Base-by-base conservation (phyloP, 371 early-diverging fungal genomes). In the Basidiobolus meristosporus region DNA sequence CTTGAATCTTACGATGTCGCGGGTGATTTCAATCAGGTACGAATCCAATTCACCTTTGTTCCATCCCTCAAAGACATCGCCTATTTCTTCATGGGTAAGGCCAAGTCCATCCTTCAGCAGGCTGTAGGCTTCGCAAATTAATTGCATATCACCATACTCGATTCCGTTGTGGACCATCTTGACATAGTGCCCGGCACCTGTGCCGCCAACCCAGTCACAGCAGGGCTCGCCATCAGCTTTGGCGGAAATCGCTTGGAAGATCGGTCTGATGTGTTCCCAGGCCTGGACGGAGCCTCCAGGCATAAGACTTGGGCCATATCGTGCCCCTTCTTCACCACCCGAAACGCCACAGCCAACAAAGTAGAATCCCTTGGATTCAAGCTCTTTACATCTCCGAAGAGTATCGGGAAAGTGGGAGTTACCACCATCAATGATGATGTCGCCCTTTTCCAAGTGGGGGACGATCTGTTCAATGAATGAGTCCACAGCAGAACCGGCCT, bases 161-260 rank as follows among this genome's bases (percentile, higher is more conserved):
- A 99, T 99, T 56, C 98, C 98, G 68, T 98, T 99, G 78, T 98
- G 98, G 36, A 99, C 98, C 92, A 97, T 98, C 77, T 99, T 98
- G 56, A 99, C 98, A 60, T 93, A 97, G 73, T 99, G 98, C 22
- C 98, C 99, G 26, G 98, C 83, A 33, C 98, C 99, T 33, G 83
- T 78, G 48, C 85, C 84, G 45, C 99, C 98, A 44, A 99, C 91
- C 93, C 97, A 96, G 64, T 92, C 92, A 60, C 98, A 98, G 79
- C 98, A 99, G 36, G 96, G 84, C 49, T 81, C 77, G 44, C 77
- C 77, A 52, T 73, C 74, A 39, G 70, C 67, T 48, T 84, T 82
- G 57, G 95, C 97, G 43, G 97, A 64, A 50, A 96, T 84, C 33
- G 79, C 77, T 62, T 92, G 90, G 77, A 98, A 90, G 54, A 99